Evolutionary conservation across 2,329 filamentous ascomycete species (phyloP), one percentile per base, ranked within the genome.

Genomic region (Coleophoma eucalyptorum): DNA sequence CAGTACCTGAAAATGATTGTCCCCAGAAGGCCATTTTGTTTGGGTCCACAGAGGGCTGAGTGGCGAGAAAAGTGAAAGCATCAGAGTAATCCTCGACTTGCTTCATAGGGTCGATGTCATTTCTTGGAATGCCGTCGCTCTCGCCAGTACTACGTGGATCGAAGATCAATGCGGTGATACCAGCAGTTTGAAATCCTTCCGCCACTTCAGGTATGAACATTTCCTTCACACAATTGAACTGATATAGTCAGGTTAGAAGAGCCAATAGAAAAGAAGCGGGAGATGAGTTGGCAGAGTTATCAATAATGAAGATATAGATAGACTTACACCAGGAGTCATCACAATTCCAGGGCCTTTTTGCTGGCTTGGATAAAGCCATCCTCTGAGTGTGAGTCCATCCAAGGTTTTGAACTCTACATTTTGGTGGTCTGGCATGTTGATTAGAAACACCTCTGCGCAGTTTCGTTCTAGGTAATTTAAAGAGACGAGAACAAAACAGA

Each of bases 401-500:
- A 70, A 41, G 11, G 72, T 71, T 37, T 64, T 63, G 58, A 72
- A 70, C 50, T 71, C 67, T 44, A 73, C 62, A 38, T 66, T 60
- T 45, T 55, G 26, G 32, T 43, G 45, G 13, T 37, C 7, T 15
- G 32, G 11, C 45, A 38, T 40, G 8, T n/a, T 38, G 44, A 37
- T 13, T n/a, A 19, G 31, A 18, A 35, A 31, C n/a, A 16, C 11
- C n/a, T n/a, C n/a, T n/a, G 13, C 4, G 16, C 13, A 38, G 35
- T 12, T 38, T 8, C 15, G 6, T 38, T 38, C 2, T 38, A n/a
- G 20, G 10, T 5, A 43, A 21, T 32, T 31, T 7, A 26, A 5
- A 26, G 10, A 8, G 26, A 26, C 10, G 26, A 8, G 26, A 26
- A 5, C 26, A 8, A 26, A 26, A 5, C 6, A 8, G 26, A 26